Evolutionary conservation across 352 stramenopile genomes (phyloP), one percentile per base, ranked within the genome.

Genomic region (Pythium plurisporium): DNA sequence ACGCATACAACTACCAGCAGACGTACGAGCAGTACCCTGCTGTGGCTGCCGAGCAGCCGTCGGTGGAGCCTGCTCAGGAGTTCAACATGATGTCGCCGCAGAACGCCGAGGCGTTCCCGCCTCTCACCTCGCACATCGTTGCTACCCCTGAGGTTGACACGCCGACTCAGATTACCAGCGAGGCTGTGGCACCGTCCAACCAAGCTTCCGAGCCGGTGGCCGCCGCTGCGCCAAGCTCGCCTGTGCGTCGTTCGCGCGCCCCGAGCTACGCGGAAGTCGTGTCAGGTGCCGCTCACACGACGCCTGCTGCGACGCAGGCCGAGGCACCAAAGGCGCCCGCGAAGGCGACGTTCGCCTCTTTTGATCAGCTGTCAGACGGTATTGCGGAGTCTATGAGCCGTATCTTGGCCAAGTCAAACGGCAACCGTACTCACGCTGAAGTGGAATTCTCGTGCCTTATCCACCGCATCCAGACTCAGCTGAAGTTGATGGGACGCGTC

Each of bases 401-500:
- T 12, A 76, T 79, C n/a, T 27, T 79, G 25, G 52, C 70, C 11
- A 69, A 71, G 55, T 70, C 67, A 4, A 56, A 70, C 48, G 48
- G 52, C 23, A 59, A 57, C 10, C 55, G 63, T 8, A 57, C 57
- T 17, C 69, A 70, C 43, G 59, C 54, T 4, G 70, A 79, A 27
- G 58, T 79, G 9, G 67, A 79, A 47, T 57, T 79, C 23, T 65
- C 65, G 34, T 69, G 64, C 23, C 23, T 79, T 17, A 56, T 79
- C 27, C 67, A 65, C 23, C 71, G 71, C 46, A 76, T 79, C 45
- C 64, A 74, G 47, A 61, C 65, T 6, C 70, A 76, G 53, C 58
- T 79, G 44, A 76, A 72, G 45, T 56, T 79, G 37, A 75, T 79
- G 70, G 67, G 70, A 2, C 65, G 62, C 10, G 68, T 69, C n/a